A percentile compares a stretch with the other conserved stretches of the same genome.
Conservation (phyloP, 2,329 filamentous ascomycete species). For the Epichloe brachyelytri region DNA sequence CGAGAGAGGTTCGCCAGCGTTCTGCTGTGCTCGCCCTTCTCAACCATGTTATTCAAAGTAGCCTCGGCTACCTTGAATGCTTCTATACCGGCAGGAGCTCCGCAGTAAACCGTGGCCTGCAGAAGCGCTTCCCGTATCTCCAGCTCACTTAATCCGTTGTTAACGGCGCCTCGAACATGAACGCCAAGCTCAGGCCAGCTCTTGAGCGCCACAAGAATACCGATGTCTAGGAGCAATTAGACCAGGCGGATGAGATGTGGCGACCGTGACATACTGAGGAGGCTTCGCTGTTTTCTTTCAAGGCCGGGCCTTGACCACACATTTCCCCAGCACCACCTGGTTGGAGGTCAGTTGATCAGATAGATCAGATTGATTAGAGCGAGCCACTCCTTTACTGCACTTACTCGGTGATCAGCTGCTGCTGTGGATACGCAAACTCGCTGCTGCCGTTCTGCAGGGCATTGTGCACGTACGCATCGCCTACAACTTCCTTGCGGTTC, state of each 20-base stretch:
- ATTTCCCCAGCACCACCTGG: conserved; percentile 39
- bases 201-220: conserved; percentile 50
- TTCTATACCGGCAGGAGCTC: conserved; percentile 27
- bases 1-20: neutral
- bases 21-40: conserved; percentile 11
- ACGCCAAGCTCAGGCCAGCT: conserved; percentile 43
- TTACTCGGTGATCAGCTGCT: conserved; percentile 45
- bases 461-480: conserved; percentile 43
- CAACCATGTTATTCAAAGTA: conserved; percentile 14
- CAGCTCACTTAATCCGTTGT: conserved; percentile 45
- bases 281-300: conserved; percentile 40
- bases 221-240: conserved; percentile 20
- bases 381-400: neutral
- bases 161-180: conserved; percentile 47
- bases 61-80: conserved; percentile 17
- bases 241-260: neutral
- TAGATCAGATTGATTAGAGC: too few species aligned
- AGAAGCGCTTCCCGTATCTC: conserved; percentile 39
- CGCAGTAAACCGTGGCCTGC: conserved; percentile 29
- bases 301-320: conserved; percentile 51
- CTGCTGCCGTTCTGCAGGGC: conserved; percentile 33
- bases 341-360: too few species aligned
- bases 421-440: conserved; percentile 13
- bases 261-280: conserved; percentile 20
- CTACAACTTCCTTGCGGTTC: conserved; percentile 44